These are phyloP conservation scores for Annulohypoxylon maeteangense DNA, from an alignment of 495 filamentous ascomycete genomes.

Conservation along the genomic window DNA sequence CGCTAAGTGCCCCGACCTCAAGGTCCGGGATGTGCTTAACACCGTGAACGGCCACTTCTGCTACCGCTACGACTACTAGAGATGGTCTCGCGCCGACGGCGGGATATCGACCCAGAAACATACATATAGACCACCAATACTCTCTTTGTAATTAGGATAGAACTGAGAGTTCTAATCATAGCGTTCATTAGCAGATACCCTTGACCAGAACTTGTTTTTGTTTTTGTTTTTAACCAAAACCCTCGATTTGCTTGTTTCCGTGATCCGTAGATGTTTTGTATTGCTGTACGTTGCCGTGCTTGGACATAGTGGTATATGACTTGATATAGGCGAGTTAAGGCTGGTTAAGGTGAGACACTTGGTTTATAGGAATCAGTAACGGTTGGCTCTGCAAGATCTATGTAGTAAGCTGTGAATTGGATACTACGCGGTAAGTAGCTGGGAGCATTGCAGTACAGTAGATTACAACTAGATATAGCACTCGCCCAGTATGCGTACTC, in stretches of 20 bases:
- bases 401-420: neutral
- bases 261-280: neutral
- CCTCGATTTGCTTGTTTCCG: neutral
- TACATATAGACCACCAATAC: constrained; percentile 5
- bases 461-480: neutral
- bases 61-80: constrained; percentile 49
- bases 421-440: neutral
- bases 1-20: constrained; percentile 51
- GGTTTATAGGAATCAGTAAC: neutral
- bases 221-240: too few relatives aligned
- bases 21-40: constrained; percentile 48
- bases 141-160: constrained; percentile 10
- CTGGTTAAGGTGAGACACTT: neutral
- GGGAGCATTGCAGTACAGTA: neutral
- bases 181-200: constrained; percentile 2
- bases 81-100: neutral
- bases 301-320: neutral
- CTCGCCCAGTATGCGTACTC: neutral
- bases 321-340: neutral
- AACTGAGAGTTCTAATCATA: constrained; percentile 5
- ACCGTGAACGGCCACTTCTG: constrained; percentile 47
- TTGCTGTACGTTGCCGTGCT: neutral
- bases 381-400: neutral
- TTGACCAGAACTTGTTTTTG: neutral
- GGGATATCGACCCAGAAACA: neutral